phyloP scores from a whole-genome alignment of 2,329 filamentous ascomycete genomes.

The Pyrenophora tritici-repentis region DNA sequence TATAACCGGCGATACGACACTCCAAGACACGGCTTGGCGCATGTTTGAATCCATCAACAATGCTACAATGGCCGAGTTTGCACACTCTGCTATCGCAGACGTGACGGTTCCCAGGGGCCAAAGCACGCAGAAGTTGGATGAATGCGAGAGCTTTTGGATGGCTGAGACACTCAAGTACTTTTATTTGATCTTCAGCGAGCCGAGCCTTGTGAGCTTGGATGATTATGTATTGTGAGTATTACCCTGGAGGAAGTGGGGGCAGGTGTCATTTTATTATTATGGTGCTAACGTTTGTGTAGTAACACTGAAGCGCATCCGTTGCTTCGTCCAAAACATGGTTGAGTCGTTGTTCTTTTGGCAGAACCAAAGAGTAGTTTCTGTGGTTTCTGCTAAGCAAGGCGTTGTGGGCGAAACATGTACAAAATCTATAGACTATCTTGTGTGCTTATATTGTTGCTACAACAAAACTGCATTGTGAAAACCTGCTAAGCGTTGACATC shows the following conservation, averaged over 20 bases:
- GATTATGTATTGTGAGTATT: constrained; percentile 62
- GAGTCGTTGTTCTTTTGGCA: not conserved
- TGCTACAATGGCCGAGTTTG: constrained; percentile 68
- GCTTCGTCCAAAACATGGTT: constrained; percentile 36
- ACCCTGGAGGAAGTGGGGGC: not conserved
- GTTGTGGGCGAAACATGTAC: too few species aligned
- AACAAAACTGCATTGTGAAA: too few species aligned
- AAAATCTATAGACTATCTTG: too few species aligned
- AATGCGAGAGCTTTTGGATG: constrained; percentile 78
- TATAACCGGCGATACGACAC: constrained; percentile 75
- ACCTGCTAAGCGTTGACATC: too few species aligned
- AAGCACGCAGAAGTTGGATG: constrained; percentile 36
- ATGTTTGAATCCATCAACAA: constrained; percentile 78
- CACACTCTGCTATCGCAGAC: constrained; percentile 72
- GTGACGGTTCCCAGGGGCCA: constrained; percentile 54
- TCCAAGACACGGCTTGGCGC: constrained; percentile 82
- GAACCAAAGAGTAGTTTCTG: too few species aligned
- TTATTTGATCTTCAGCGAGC: constrained; percentile 76
- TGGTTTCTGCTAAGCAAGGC: too few species aligned
- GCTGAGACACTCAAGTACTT: constrained; percentile 94
- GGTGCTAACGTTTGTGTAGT: constrained; percentile 20
- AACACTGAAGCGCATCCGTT: constrained; percentile 62
- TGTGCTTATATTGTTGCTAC: too few species aligned
- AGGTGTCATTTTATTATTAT: not conserved
- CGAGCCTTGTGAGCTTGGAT: constrained; percentile 68